Evolutionary conservation across 768 basidiomycete species (phyloP).

Genomic region (Lentinus brumalis): DNA sequence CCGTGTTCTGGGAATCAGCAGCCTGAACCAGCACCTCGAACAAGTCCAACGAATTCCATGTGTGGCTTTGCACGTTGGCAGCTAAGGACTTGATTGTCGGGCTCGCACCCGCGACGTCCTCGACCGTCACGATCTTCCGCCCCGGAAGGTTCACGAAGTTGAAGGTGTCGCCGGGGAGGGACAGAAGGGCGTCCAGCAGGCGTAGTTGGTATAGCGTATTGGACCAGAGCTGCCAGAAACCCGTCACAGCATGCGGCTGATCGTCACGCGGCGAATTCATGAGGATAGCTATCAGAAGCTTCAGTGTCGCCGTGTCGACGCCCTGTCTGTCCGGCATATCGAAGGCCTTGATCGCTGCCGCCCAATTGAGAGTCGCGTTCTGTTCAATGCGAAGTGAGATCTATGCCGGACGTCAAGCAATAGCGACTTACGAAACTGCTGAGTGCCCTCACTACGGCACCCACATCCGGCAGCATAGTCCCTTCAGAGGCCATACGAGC

Average conservation of each 20-base stretch:
- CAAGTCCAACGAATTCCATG: constrained; percentile 93
- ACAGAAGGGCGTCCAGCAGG: constrained; percentile 85
- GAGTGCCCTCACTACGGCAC: constrained; percentile 70
- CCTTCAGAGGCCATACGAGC: constrained; percentile 75
- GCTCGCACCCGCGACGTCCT: constrained; percentile 82
- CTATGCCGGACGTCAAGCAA: neutral
- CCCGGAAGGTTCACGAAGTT: constrained; percentile 90
- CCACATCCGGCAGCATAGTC: constrained; percentile 70
- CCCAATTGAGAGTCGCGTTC: constrained; percentile 76
- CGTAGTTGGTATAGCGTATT: constrained; percentile 86
- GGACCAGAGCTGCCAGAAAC: constrained; percentile 85
- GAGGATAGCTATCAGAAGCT: constrained; percentile 86
- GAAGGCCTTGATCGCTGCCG: constrained; percentile 80
- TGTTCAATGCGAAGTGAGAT: constrained; percentile 30
- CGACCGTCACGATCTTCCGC: constrained; percentile 80
- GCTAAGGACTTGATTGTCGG: constrained; percentile 93
- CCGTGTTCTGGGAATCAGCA: constrained; percentile 68
- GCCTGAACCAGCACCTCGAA: constrained; percentile 85
- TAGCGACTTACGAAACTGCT: constrained; percentile 65
- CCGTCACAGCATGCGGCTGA: constrained; percentile 78
- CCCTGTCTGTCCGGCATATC: constrained; percentile 83
- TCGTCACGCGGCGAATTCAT: constrained; percentile 77
- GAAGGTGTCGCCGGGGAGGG: constrained; percentile 87
- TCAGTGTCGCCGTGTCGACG: constrained; percentile 87
- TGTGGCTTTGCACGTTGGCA: constrained; percentile 85